phyloP scores from a whole-genome alignment of 2,329 filamentous ascomycete species.

The Epichloe festucae region DNA sequence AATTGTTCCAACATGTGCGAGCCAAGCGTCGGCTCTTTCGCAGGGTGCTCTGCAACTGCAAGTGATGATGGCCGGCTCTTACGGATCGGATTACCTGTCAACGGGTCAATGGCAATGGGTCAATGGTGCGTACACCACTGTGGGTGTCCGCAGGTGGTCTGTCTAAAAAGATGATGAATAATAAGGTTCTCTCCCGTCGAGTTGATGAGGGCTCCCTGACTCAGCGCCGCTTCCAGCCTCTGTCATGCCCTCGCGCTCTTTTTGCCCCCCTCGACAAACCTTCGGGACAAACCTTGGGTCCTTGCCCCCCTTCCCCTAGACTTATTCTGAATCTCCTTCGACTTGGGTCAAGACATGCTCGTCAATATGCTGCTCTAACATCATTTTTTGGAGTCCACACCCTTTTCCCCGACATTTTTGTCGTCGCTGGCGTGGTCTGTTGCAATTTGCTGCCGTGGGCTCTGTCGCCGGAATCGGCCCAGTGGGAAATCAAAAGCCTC shows the following conservation, averaged over 20 bases:
- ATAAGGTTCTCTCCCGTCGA: background rate
- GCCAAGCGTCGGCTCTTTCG: too few relatives aligned
- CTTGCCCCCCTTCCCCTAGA: background rate
- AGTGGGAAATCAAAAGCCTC: conserved; percentile 1
- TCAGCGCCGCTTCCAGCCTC: background rate
- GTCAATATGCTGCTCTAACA: conserved; percentile 2
- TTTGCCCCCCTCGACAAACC: background rate
- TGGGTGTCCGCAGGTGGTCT: background rate
- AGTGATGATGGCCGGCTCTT: too few relatives aligned
- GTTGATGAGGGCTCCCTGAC: background rate
- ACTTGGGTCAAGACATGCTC: background rate
- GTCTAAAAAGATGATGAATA: too few relatives aligned
- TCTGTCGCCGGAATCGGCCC: conserved; percentile 5
- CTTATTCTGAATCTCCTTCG: background rate
- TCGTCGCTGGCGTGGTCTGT: background rate
- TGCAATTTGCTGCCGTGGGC: background rate
- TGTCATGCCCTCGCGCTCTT: background rate
- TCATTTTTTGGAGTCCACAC: too few relatives aligned
- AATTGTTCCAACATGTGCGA: too few relatives aligned
- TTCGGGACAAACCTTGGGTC: too few relatives aligned
- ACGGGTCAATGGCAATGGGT: too few relatives aligned
- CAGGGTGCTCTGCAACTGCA: too few relatives aligned
- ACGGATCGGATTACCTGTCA: too few relatives aligned
- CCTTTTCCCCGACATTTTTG: background rate
- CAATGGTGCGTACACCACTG: too few relatives aligned